Evolutionary conservation across 495 filamentous ascomycete genomes (phyloP), one percentile per base, ranked within the genome.

Genomic region (Penicillium herquei): DNA sequence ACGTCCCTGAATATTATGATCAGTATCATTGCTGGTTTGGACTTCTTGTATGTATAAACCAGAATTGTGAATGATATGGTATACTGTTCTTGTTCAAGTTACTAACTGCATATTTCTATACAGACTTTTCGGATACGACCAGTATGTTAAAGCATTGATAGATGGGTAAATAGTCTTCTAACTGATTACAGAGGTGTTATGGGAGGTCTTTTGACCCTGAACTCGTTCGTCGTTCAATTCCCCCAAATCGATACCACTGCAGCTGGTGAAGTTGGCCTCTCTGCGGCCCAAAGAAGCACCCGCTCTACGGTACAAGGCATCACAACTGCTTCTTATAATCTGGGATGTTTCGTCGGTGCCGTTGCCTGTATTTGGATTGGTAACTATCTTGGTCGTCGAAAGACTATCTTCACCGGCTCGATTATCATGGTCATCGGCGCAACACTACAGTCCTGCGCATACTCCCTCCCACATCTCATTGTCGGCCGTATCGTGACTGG

Each of bases 261-360:
- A 1, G 54, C 66, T 3, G 64, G 60, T 31, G 57, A 54, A 30
- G 31, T 58, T 5, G 56, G 62, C 17, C 59, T 77, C 41, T 63
- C 57, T 10, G 1, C 45, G 3, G 47, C 53, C 2, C 64, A 76
- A 44, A 66, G 68, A 26, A 70, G 70, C 9, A 61, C 59, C 30
- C 72, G 77, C 44, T 76, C 81, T 2, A 74, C 74, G 2, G 78
- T 75, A 34, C 81, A 84, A 65, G 82, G 81, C 72, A 79, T 88
- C 44, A 75, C 83, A 0, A 78, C 85, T 35, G 82, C 84, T 13
- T 78, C 78, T 16, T 90, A 89, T 72, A 87, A 89, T 61, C 54
- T 89, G 18, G 87, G 88, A 10, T 90, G 86, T 69, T 89, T 91
- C 70, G 68, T 82, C 58, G 87, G 88, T 17, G 85, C 87, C 13